These are phyloP conservation scores for Angomonas ambiguus DNA, from an alignment of 208 protist species.

Conservation along the genomic window DNA sequence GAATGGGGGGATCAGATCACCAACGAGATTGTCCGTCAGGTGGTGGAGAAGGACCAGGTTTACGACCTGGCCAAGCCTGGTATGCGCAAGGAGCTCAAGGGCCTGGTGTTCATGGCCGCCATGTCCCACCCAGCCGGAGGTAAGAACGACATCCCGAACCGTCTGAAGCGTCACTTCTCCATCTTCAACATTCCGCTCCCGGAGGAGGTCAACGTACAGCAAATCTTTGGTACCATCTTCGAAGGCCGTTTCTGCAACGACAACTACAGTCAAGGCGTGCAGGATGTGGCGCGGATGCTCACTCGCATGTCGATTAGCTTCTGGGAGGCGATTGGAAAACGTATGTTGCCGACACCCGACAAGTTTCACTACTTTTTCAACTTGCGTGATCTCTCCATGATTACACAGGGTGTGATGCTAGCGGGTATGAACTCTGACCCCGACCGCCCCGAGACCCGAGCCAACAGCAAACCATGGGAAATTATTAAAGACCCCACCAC, in stretches of 20 bases:
- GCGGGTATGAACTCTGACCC: constrained; percentile 82
- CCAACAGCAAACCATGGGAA: constrained; percentile 78
- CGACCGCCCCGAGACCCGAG: constrained; percentile 85
- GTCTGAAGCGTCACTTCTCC: constrained; percentile 96
- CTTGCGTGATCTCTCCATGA: constrained; percentile 94
- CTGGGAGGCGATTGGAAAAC: constrained; percentile 85
- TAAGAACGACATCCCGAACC: constrained; percentile 97
- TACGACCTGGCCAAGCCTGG: constrained; percentile 90
- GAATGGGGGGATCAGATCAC: constrained; percentile 95
- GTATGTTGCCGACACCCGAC: constrained; percentile 96
- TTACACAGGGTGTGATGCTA: constrained; percentile 95
- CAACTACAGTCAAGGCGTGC: constrained; percentile 78
- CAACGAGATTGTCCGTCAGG: constrained; percentile 94
- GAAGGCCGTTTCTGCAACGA: constrained; percentile 89
- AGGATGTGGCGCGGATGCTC: constrained; percentile 85
- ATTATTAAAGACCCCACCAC: constrained; percentile 64
- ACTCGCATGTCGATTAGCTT: constrained; percentile 93
- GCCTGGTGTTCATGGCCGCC: constrained; percentile 95
- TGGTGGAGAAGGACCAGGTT: constrained; percentile 85
- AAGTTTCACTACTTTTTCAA: constrained; percentile 99
- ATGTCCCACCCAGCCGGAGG: constrained; percentile 97
- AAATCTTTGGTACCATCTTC: constrained; percentile 91
- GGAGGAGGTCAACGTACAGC: constrained; percentile 91
- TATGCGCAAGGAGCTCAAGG: constrained; percentile 92
- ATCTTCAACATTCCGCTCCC: constrained; percentile 97